These are phyloP conservation scores for Ophiosphaerella korrae DNA, from an alignment of 2,329 filamentous ascomycete genomes.

Conservation along the genomic window DNA sequence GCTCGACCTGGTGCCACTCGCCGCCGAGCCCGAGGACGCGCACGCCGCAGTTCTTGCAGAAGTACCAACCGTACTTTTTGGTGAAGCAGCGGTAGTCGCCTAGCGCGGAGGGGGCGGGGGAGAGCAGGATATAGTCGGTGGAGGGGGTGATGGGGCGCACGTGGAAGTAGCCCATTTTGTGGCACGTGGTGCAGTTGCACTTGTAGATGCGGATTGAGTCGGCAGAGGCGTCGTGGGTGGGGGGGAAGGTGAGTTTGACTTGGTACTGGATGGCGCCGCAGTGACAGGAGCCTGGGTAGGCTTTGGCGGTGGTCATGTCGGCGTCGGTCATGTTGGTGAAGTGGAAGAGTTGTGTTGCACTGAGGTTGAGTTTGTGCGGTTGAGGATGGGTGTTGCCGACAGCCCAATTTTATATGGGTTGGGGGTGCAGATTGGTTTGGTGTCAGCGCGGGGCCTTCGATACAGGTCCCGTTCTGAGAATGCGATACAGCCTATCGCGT, in stretches of 20 bases:
- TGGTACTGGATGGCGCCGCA: conserved; percentile 54
- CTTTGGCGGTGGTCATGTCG: conserved; percentile 27
- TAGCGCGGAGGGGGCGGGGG: conserved; percentile 47
- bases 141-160: conserved; percentile 45
- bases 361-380: not conserved
- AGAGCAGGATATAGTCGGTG: conserved; percentile 55
- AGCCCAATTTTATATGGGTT: too few relatives aligned
- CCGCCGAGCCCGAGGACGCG: conserved; percentile 50
- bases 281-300: conserved; percentile 53
- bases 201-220: conserved; percentile 42
- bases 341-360: not conserved
- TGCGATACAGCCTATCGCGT: too few relatives aligned
- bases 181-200: conserved; percentile 59
- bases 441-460: too few relatives aligned
- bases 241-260: conserved; percentile 52
- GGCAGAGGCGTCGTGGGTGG: conserved; percentile 11
- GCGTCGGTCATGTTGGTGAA: conserved; percentile 21
- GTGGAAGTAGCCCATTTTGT: conserved; percentile 57
- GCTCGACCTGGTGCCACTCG: conserved; percentile 24
- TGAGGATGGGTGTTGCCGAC: not conserved
- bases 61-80: conserved; percentile 49
- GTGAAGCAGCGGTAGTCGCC: conserved; percentile 49
- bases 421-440: too few relatives aligned
- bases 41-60: conserved; percentile 55
- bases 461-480: too few relatives aligned